Base-by-base conservation (phyloP, 495 filamentous ascomycete species). In the Penicillium soppii region DNA sequence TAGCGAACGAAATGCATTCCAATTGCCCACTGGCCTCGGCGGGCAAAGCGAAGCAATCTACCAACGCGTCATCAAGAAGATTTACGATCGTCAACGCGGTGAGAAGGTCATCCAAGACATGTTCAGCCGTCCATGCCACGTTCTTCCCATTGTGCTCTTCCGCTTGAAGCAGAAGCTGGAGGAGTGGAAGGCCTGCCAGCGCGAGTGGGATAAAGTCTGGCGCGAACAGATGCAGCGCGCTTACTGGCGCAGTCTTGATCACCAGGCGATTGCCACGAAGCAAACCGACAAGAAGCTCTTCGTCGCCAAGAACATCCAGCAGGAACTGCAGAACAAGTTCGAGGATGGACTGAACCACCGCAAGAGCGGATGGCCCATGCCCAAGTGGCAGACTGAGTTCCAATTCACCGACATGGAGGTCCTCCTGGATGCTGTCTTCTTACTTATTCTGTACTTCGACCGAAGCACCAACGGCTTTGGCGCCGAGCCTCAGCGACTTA, bases 141-240 rank as follows among this genome's bases (percentile, higher is more conserved):
- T 96, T 7, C 78, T 97, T 4, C 92, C 95, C 0, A 81, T 96
- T 29, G 82, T 99, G 15, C 74, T 97, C 43, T 86, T 84, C 37
- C 83, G 95, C 12, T 73, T 97, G 48, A 96, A 96, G 71, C 86
- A 91, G 57, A 96, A 96, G 57, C 86, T 91, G 32, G 94, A 97
- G 65, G 91, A 96, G 60, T 99, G 95, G 95, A 90, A 95, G 54
- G 89, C 91, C 33, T 89, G 89, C 25, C 91, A 90, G 80, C 89
- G 94, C 20, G 95, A 97, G 63, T 99, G 95, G 95, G 91, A 97
- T 69, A 97, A 97, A 66, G 89, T 97, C 19, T 99, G 95, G 95
- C 90, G 91, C 48, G 85, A 86, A 48, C 94, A 97, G 68, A 97
- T 91, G 36, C 85, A 92, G 54, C 80, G 85, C 53, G 89, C 92